Evolutionary conservation across 441 rosid genomes (phyloP), one percentile per base, ranked within the genome.

Genomic region (Bruguiera hainesii): DNA sequence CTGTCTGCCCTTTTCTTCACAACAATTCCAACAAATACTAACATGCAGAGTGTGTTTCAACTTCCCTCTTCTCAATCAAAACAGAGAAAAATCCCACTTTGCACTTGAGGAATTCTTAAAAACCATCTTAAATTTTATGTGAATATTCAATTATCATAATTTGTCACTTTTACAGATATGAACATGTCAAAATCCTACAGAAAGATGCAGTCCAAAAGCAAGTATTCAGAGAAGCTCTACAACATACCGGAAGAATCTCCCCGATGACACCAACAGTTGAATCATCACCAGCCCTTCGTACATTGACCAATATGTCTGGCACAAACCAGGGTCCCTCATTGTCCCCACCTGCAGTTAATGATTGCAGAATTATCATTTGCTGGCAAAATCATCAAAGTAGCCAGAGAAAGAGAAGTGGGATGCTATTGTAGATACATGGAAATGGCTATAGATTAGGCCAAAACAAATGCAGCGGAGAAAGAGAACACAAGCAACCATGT

Each of bases 301-400:
- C 75, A 10, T 77, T 88, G 71, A 91, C 98, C 83, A 90, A 68
- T 69, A 95, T 89, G 71, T 92, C 97, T 13, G 99, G 90, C 83
- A 92, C 85, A 78, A 84, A 83, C 93, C 96, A 87, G 9, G 90
- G 85, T 31, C 93, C 93, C 70, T 95, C 97, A 39, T 73, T 81
- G 66, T 90, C 97, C 7, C 89, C 90, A 69, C 98, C 98, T 93
- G 89, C 16, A 42, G 18, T 42, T 42, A 42, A 13, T 75, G 75
- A 58, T 31, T 20, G 11, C 37, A 62, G 55, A 56, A 21, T 64
- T 48, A 28, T 25, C 42, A 35, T 6, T 35, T 16, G n/a, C 64
- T 42, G 56, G 35, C 20, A 61, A 50, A 55, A 65, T 30, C 4
- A 10, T 37, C 46, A 11, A 37, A 11, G 46, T 37, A 37, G 13